Base-by-base conservation (phyloP, 768 basidiomycete genomes). In the Mycena polygramma region DNA sequence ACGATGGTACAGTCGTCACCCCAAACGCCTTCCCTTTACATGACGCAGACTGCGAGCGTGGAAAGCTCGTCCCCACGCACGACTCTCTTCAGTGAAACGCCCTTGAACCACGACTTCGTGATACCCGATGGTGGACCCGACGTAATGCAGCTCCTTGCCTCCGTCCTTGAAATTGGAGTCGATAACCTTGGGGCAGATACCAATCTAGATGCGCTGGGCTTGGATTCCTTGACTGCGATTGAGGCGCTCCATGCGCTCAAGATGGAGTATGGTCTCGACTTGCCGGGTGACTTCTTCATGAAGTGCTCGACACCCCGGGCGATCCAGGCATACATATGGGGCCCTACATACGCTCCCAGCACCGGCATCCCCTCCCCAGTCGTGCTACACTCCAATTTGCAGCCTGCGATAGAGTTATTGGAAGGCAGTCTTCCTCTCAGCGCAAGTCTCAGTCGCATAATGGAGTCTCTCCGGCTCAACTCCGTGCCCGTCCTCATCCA, bases 171-270 rank as follows among this genome's bases (percentile, higher is more conserved):
- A 14, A 73, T 88, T 60, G 74, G 79, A 14, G 36, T 71, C 22
- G 73, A 77, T 4, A 80, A 81, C 20, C 80, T 92, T 30, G 66
- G 76, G 1, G 87, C 87, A 36, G 84, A 86, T 20, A 75, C 78
- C 0, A 83, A 88, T 24, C 79, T 93, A 10, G 82, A 81, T 20
- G 76, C 80, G 0, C 81, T 92, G 17, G 91, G 92, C 4, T 78
- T 92, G 24, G 91, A 92, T 73, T 92, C 91, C 1, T 77, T 93
- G 62, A 85, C 87, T 24, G 87, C 88, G 1, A 90, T 92, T 65
- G 92, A 93, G 73, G 85, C 85, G 41, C 81, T 87, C 9, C 84
- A 89, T 48, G 81, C 81, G 1, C 73, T 92, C 48, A 81, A 81
- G 68, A 77, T 78, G 7, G 81, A 83, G 57, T 82, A 85, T 59